A percentile compares a stretch with the other conserved stretches of the same genome.
Conservation (phyloP, 108 stramenopile species). For the Pseudonitzschia delicatissima region DNA sequence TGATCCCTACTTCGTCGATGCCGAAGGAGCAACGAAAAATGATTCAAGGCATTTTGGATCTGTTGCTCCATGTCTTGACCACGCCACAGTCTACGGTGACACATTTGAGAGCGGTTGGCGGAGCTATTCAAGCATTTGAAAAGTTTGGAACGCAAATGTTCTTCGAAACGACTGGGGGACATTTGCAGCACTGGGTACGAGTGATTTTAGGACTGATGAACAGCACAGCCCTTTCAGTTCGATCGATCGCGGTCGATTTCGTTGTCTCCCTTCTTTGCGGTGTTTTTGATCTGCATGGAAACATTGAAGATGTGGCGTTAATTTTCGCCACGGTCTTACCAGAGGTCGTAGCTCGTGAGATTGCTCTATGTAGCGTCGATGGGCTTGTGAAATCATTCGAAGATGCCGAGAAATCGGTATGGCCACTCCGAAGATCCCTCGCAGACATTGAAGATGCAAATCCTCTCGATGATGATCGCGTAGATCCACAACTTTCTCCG, state of each 20-base stretch:
- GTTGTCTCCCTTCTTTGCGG: slow-evolving; percentile 74
- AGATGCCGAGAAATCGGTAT: slow-evolving; percentile 63
- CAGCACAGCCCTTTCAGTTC: slow-evolving; percentile 73
- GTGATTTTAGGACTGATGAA: slow-evolving; percentile 80
- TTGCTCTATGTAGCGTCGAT: slow-evolving; percentile 63
- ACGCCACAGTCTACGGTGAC: slow-evolving; percentile 84
- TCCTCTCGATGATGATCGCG: slow-evolving; percentile 78
- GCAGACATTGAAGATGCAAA: slow-evolving; percentile 84
- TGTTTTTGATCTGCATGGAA: slow-evolving; percentile 56
- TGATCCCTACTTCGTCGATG: slow-evolving; percentile 33
- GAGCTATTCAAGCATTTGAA: slow-evolving; percentile 74
- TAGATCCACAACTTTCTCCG: slow-evolving; percentile 77
- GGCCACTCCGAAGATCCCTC: slow-evolving; percentile 81
- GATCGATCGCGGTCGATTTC: slow-evolving; percentile 87
- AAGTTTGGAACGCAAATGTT: slow-evolving; percentile 75
- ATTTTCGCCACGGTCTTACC: slow-evolving; percentile 70
- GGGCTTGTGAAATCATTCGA: slow-evolving; percentile 52
- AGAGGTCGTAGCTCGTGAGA: slow-evolving; percentile 81
- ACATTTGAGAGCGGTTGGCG: slow-evolving; percentile 75
- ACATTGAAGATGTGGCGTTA: slow-evolving; percentile 55
- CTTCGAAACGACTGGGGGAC: slow-evolving; percentile 46
- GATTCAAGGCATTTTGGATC: slow-evolving; percentile 59
- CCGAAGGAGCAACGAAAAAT: slow-evolving; percentile 50
- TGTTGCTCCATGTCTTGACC: slow-evolving; percentile 76
- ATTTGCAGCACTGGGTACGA: slow-evolving; percentile 79